Evolutionary conservation across 306 rosid species (phyloP), one percentile per base, ranked within the genome.

Genomic region (Vicia sativa): DNA sequence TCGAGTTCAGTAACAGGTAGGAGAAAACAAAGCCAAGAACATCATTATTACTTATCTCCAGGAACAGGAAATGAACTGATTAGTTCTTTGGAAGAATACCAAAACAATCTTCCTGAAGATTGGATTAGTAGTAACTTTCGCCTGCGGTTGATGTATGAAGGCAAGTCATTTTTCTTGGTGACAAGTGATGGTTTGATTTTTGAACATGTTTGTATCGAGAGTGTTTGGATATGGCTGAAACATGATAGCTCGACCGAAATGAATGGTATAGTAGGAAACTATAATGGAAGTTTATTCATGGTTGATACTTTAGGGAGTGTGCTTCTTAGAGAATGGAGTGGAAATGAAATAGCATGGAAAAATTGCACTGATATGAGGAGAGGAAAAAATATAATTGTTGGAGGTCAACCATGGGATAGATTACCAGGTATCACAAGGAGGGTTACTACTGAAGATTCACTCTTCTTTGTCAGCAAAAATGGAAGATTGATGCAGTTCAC

Each of bases 401-500:
- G 80, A 66, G 98, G 98, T 42, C 86, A 85, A 78, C 96, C 98
- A 45, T 92, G 96, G 98, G 96, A 89, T 78, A 81, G 76, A 73
- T 73, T 86, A 25, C 89, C 85, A 7, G 89, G 85, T 52, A 69
- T 56, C 78, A 53, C 74, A 67, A 74, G 53, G 74, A 87, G 77
- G 82, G 86, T 81, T 16, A 86, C 92, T 18, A 21, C 79, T 16
- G 88, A 92, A 68, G 98, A 92, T 79, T 73, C 92, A 38, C 81
- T 92, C 76, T 92, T 92, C 88, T 87, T 92, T 64, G 95, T 89
- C 56, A 82, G 91, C 88, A 75, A 76, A 82, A 80, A 39, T 41
- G 98, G 98, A 74, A 84, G 85, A 84, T 68, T 92, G 68, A 78
- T 89, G 43, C 95, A 83, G 60, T 86, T 89, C 74, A 80, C 75